Conservation (phyloP, 73 alveolate genomes). For the Tetrahymena thermophila region DNA sequence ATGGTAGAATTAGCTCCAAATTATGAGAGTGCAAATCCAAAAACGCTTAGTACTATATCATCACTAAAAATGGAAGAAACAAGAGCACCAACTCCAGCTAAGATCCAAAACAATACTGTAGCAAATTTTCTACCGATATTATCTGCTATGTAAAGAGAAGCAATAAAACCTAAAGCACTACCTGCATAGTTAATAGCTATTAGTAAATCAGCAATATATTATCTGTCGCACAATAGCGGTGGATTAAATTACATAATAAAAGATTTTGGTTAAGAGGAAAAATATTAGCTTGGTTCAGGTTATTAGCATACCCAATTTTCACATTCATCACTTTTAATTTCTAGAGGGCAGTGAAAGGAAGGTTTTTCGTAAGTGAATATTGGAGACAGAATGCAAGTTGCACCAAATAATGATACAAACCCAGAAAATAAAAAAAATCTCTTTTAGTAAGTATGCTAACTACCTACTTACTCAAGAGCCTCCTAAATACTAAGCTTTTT, state of each 20-base stretch:
- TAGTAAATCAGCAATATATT: not conserved
- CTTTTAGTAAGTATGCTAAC: not conserved
- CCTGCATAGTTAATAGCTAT: not conserved
- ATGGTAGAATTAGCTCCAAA: not conserved
- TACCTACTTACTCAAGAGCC: not conserved
- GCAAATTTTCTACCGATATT: not conserved
- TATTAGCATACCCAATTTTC: not conserved
- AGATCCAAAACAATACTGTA: not conserved
- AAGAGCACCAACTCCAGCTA: not conserved
- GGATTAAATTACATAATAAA: not conserved
- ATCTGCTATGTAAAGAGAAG: not conserved
- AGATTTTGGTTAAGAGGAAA: not conserved
- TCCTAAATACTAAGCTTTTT: not conserved
- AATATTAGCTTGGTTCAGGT: not conserved
- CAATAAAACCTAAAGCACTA: not conserved
- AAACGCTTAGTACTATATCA: not conserved
- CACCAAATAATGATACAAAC: not conserved
- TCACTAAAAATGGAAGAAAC: not conserved
- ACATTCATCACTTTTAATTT: not conserved
- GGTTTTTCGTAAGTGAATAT: not conserved
- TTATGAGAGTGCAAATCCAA: not conserved
- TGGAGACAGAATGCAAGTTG: not conserved
- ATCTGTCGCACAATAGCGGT: not conserved
- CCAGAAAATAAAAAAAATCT: not conserved
- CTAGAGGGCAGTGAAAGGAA: not conserved